Evolutionary conservation across 352 stramenopile genomes (phyloP).

Genomic region (Pythium aquatile): DNA sequence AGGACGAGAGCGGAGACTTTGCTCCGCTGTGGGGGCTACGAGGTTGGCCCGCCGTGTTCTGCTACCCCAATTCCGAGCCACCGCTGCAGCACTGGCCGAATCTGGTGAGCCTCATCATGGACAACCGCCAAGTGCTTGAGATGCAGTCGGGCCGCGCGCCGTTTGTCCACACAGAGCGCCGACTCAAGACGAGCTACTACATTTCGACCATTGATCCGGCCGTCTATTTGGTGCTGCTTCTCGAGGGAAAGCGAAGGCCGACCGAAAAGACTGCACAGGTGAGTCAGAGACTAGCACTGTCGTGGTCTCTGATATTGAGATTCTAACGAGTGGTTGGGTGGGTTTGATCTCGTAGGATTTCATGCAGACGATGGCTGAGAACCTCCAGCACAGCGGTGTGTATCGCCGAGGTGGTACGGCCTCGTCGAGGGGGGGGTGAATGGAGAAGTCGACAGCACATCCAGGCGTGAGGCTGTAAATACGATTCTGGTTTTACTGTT

Average conservation of each 20-base stretch:
- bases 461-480: background rate
- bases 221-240: conserved; percentile 70
- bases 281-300: conserved; percentile 2
- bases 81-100: conserved; percentile 84
- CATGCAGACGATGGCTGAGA: conserved; percentile 75
- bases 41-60: conserved; percentile 83
- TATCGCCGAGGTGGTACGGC: conserved; percentile 38
- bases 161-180: conserved; percentile 66
- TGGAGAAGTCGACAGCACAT: background rate
- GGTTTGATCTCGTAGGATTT: conserved; percentile 50
- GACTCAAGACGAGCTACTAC: conserved; percentile 69
- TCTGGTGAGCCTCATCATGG: conserved; percentile 85
- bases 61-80: conserved; percentile 60
- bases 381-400: conserved; percentile 69
- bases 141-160: conserved; percentile 1
- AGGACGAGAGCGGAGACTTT: conserved; percentile 76
- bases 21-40: conserved; percentile 74
- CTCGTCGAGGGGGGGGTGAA: conserved; percentile 9
- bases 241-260: conserved; percentile 63
- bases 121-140: conserved; percentile 61
- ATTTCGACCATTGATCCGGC: conserved; percentile 70
- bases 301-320: background rate
- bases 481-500: background rate
- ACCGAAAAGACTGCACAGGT: conserved; percentile 76
- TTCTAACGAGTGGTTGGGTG: background rate